These are phyloP conservation scores for Comarum palustre DNA, from an alignment of 306 rosid species.

Conservation along the genomic window DNA sequence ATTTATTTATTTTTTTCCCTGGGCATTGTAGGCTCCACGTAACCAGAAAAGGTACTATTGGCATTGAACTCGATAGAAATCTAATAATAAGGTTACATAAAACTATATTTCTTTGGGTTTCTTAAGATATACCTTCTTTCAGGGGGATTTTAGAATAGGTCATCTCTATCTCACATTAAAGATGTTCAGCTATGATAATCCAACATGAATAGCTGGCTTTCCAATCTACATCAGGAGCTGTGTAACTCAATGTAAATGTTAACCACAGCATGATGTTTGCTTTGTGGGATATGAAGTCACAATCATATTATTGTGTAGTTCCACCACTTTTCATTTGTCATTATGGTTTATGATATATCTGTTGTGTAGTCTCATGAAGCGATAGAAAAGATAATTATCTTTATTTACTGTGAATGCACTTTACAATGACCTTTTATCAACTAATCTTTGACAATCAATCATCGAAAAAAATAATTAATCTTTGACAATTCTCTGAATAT, in stretches of 20 bases:
- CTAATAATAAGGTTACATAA: not conserved
- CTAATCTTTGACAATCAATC: not conserved
- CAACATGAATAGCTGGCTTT: not conserved
- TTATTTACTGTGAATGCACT: not conserved
- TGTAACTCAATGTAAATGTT: not conserved
- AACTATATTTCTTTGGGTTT: not conserved
- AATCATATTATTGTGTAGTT: not conserved
- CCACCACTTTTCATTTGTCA: not conserved
- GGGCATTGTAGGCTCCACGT: not conserved
- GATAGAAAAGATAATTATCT: not conserved
- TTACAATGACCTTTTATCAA: not conserved
- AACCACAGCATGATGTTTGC: not conserved
- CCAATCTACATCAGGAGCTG: not conserved
- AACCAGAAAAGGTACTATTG: not conserved
- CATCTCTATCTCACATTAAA: not conserved
- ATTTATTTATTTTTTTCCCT: no score
- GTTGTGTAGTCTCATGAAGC: not conserved
- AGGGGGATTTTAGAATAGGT: not conserved
- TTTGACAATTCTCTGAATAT: constrained; percentile 6
- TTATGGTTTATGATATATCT: constrained; percentile 13
- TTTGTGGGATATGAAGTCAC: not conserved
- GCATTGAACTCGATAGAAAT: not conserved
- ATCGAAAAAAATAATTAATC: not conserved
- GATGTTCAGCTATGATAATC: not conserved
- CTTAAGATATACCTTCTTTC: not conserved